These are phyloP conservation scores for Syzygium jambos DNA, from an alignment of 345 rosid species.

Conservation along the genomic window DNA sequence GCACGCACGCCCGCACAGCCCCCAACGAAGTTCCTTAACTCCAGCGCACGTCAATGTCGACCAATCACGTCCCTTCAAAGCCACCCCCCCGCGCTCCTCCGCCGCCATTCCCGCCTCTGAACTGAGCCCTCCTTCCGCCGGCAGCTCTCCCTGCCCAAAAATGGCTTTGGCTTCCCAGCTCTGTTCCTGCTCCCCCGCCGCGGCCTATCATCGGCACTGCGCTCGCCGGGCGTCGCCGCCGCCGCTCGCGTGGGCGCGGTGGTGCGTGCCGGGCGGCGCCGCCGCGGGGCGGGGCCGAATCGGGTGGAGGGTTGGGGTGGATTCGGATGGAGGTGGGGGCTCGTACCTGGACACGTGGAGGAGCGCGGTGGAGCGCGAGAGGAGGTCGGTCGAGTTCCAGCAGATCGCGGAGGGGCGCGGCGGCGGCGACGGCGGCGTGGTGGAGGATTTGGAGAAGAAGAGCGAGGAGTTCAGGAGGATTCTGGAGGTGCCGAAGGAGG, in stretches of 20 bases:
- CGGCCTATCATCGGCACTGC: background rate
- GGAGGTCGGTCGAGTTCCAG: slow-evolving; percentile 55
- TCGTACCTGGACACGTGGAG: slow-evolving; percentile 86
- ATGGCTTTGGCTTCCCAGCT: slow-evolving; percentile 10
- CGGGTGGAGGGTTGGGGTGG: slow-evolving; percentile 20
- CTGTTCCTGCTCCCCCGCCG: background rate
- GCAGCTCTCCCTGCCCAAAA: background rate
- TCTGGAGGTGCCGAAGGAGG: slow-evolving; percentile 54
- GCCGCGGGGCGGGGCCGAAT: slow-evolving; percentile 7
- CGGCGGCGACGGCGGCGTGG: background rate
- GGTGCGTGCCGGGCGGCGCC: slow-evolving; percentile 18
- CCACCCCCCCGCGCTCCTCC: background rate
- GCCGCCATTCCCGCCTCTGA: background rate
- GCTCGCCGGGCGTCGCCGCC: background rate
- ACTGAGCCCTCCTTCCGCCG: slow-evolving; percentile 6
- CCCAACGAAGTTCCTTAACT: background rate
- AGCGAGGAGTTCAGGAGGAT: slow-evolving; percentile 68
- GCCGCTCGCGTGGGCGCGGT: slow-evolving; percentile 16
- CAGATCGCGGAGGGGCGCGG: slow-evolving; percentile 20
- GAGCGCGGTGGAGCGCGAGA: slow-evolving; percentile 65
- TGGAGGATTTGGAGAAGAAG: slow-evolving; percentile 52
- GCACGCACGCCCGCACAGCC: no score
- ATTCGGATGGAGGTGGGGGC: slow-evolving; percentile 24
- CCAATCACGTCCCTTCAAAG: background rate
- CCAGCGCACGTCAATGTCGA: background rate